A percentile compares a stretch with the other conserved stretches of the same genome.
phyloP scores from a whole-genome alignment of 371 early-diverging fungal species.

The Encephalitozoon cuniculi region DNA sequence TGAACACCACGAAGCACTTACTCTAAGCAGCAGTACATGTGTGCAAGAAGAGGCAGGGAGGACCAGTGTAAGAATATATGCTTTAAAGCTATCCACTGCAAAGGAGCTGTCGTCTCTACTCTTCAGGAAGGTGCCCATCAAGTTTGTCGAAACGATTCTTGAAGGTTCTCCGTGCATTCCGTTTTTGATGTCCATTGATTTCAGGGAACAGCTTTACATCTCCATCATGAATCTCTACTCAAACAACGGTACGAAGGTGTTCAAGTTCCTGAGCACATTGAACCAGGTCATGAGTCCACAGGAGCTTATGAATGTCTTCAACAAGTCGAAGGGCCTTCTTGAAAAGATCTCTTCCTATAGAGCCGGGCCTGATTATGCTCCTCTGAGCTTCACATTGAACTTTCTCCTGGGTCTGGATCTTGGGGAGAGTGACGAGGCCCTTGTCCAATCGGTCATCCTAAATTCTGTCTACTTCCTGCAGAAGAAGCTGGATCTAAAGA shows the following conservation, averaged over 20 bases:
- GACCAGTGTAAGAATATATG: not conserved
- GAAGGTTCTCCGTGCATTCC: not conserved
- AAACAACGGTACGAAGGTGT: not conserved
- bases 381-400: not conserved
- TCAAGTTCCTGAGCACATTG: not conserved
- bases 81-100: not conserved
- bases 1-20: not conserved
- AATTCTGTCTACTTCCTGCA: conserved; percentile 6
- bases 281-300: not conserved
- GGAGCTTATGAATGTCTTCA: not conserved
- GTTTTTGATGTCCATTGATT: not conserved
- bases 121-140: not conserved
- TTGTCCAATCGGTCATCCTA: not conserved
- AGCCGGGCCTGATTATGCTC: not conserved
- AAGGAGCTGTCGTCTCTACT: not conserved
- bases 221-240: not conserved
- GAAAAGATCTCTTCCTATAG: not conserved
- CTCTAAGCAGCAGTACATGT: not conserved
- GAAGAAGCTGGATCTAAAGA: not conserved
- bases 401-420: not conserved
- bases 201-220: not conserved
- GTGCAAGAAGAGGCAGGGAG: not conserved
- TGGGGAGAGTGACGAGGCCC: not conserved
- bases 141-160: conserved; percentile 7
- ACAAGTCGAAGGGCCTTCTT: not conserved